A percentile compares a stretch with the other conserved stretches of the same genome.
Evolutionary conservation across 352 stramenopile species (phyloP).

Genomic region (Phytophthora macrochlamydospora): DNA sequence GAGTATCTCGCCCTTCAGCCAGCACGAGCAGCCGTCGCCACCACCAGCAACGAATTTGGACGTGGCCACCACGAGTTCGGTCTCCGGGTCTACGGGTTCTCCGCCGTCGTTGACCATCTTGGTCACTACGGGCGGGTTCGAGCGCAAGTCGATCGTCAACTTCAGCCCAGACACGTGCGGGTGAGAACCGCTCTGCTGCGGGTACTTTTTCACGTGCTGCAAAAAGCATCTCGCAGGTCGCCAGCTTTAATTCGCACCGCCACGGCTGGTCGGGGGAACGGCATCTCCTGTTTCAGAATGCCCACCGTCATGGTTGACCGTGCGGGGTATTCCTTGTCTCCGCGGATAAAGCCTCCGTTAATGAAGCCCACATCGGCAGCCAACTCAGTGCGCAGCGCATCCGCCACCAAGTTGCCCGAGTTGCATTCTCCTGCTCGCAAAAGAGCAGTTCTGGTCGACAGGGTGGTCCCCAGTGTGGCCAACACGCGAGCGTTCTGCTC

Average conservation of each 20-base stretch:
- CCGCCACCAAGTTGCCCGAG: conserved; percentile 77
- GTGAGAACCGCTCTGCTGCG: conserved; percentile 73
- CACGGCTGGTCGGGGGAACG: conserved; percentile 76
- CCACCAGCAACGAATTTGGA: conserved; percentile 82
- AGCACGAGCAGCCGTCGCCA: conserved; percentile 78
- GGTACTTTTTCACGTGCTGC: conserved; percentile 82
- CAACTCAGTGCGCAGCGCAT: conserved; percentile 76
- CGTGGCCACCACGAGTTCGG: conserved; percentile 68
- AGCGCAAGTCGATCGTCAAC: conserved; percentile 38
- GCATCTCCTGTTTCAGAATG: conserved; percentile 85
- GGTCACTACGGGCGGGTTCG: conserved; percentile 30
- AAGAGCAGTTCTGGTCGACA: conserved; percentile 77
- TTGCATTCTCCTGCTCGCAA: conserved; percentile 79
- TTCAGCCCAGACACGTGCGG: conserved; percentile 80
- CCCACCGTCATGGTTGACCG: conserved; percentile 72
- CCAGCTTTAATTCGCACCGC: conserved; percentile 68
- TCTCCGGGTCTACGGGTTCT: conserved; percentile 56
- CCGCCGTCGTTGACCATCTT: conserved; percentile 53
- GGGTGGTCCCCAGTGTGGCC: conserved; percentile 46
- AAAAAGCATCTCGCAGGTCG: conserved; percentile 76
- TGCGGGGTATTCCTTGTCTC: conserved; percentile 77
- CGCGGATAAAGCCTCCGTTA: conserved; percentile 90
- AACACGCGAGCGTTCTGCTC: conserved; percentile 54
- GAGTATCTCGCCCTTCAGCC: conserved; percentile 65
- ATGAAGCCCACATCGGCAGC: conserved; percentile 76